These are phyloP conservation scores for Pythium coloratum DNA, from an alignment of 352 stramenopile genomes.

Conservation along the genomic window DNA sequence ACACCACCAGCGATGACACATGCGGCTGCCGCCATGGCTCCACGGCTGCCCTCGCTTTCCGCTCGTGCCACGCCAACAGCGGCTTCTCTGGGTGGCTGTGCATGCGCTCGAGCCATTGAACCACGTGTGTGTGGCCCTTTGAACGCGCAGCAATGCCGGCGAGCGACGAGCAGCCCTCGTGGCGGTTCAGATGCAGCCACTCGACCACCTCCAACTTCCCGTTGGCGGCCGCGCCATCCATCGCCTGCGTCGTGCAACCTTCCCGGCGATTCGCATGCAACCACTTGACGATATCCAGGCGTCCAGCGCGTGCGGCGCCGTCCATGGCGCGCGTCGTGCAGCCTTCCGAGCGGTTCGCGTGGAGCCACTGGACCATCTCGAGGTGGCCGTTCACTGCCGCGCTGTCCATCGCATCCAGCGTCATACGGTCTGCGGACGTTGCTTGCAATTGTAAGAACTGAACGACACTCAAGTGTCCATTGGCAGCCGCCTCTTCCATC, in stretches of 20 bases:
- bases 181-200: constrained; percentile 23
- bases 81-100: constrained; percentile 7
- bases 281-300: constrained; percentile 22
- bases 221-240: constrained; percentile 21
- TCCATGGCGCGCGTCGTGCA: constrained; percentile 27
- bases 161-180: constrained; percentile 18
- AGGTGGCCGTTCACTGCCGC: constrained; percentile 19
- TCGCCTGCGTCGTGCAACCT: constrained; percentile 27
- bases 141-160: neutral
- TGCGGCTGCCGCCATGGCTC: constrained; percentile 2
- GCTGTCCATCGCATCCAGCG: constrained; percentile 24
- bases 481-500: constrained; percentile 21
- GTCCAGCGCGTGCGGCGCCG: constrained; percentile 12
- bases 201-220: constrained; percentile 13
- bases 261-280: constrained; percentile 19
- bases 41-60: neutral
- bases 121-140: constrained; percentile 13
- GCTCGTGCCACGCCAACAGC: constrained; percentile 19
- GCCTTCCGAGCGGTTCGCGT: constrained; percentile 27
- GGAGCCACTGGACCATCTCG: constrained; percentile 20
- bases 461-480: constrained; percentile 17
- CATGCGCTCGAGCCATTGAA: constrained; percentile 14
- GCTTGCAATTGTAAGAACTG: constrained; percentile 16
- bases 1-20: neutral
- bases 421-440: constrained; percentile 15